Evolutionary conservation across 495 filamentous ascomycete genomes (phyloP), one percentile per base, ranked within the genome.

Genomic region (Astrothelium macrocarpum): DNA sequence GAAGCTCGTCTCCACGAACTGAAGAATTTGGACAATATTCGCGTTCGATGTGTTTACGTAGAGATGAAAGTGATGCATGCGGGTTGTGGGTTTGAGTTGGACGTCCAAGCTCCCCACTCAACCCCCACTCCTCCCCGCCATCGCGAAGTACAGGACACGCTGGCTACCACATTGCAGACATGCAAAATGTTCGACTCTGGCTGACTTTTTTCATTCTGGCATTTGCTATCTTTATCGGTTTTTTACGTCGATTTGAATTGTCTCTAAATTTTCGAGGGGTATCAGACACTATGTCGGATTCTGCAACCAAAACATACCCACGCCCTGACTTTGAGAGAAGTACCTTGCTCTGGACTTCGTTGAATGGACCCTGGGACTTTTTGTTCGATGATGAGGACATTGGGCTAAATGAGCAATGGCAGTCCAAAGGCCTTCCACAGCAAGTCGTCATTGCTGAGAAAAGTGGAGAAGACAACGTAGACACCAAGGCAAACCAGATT

Each of bases 301-400:
- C 43, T 9, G 12, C 49, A 26, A 25, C 25, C 20, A 20, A 64
- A 18, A 42, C 34, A 16, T 74, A 74, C 34, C 72, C 72, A 18
- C 73, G 83, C 11, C 82, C 83, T 0, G 82, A 86, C 67, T 85
- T 84, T 73, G 65, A 77, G 49, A 80, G 82, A 56, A 69, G 69
- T 28, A 60, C 72, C 42, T 78, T 81, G 14, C 76, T 73, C 66
- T 86, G 83, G 83, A 64, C 69, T 18, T 76, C 78, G 18, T 76
- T 85, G 11, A 77, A 86, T 70, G 80, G 82, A 5, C 66, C 76
- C 34, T 86, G 83, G 82, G 69, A 73, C 59, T 79, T 85, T 66
- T 71, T 80, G 64, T 86, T 85, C 66, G 83, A 86, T 71, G 82
- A 85, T 70, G 65, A 73, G 28, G 81, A 85, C 65, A 63, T 71